A percentile compares a stretch with the other conserved stretches of the same genome.
Conservation (phyloP, 2,329 filamentous ascomycete genomes). For the Didymella segeticola region DNA sequence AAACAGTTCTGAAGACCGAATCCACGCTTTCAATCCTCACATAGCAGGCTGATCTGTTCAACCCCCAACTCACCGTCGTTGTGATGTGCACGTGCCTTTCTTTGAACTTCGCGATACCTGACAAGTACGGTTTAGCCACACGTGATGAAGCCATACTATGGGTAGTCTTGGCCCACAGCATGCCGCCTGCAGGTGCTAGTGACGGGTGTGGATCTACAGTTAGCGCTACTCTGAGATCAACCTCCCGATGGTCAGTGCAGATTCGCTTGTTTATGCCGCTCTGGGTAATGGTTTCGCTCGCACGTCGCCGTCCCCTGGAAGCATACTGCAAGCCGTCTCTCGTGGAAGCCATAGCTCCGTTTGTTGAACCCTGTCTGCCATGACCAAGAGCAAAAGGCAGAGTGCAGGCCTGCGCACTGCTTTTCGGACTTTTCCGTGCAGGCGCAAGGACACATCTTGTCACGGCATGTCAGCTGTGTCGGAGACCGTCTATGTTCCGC, state of each 20-base stretch:
- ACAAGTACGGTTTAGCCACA: slow-evolving; percentile 23
- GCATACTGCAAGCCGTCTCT: slow-evolving; percentile 25
- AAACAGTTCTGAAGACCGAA: background rate
- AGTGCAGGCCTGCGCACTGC: slow-evolving; percentile 6
- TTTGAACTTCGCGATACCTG: slow-evolving; percentile 28
- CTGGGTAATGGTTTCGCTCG: slow-evolving; percentile 18
- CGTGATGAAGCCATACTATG: slow-evolving; percentile 18
- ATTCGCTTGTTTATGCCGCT: slow-evolving; percentile 26
- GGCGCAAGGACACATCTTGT: background rate
- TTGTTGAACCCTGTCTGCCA: slow-evolving; percentile 2
- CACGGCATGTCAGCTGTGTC: background rate
- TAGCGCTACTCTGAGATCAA: slow-evolving; percentile 18
- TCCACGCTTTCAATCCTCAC: background rate
- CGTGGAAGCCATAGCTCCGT: slow-evolving; percentile 28
- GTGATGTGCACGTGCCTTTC: slow-evolving; percentile 27
- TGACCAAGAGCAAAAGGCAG: slow-evolving; percentile 3
- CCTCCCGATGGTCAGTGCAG: slow-evolving; percentile 13
- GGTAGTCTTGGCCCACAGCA: slow-evolving; percentile 16
- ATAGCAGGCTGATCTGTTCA: slow-evolving; percentile 3
- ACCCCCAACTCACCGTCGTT: background rate
- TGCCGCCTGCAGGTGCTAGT: slow-evolving; percentile 20
- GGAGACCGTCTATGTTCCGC: slow-evolving; percentile 6
- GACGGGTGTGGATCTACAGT: slow-evolving; percentile 23
- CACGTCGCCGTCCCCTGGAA: slow-evolving; percentile 25
- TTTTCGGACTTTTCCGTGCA: slow-evolving; percentile 1